Percentiles rank a stretch among this genome's conserved stretches.
phyloP scores from a whole-genome alignment of 2,329 filamentous ascomycete species.

The Corynespora cassiicola region DNA sequence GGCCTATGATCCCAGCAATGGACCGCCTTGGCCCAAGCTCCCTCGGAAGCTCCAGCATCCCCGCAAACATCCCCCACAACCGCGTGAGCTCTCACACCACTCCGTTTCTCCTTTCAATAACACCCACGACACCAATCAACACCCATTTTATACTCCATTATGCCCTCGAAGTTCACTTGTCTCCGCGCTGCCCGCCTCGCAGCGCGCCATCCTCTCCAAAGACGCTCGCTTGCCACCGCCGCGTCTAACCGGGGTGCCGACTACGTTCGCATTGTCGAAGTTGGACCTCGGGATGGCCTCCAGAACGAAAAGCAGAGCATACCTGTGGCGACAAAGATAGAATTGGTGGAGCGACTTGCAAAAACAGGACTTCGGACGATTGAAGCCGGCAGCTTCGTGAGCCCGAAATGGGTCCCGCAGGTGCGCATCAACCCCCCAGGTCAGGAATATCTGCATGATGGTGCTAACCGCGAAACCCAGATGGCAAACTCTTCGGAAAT shows the following conservation, averaged over 20 bases:
- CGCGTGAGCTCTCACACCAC: constrained; percentile 6
- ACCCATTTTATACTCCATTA: constrained; percentile 7
- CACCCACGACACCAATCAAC: neutral
- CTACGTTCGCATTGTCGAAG: constrained; percentile 73
- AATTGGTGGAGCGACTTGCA: constrained; percentile 74
- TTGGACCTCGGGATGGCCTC: constrained; percentile 84
- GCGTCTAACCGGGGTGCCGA: constrained; percentile 41
- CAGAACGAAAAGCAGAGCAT: constrained; percentile 82
- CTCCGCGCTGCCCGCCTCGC: constrained; percentile 43
- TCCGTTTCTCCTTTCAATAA: neutral
- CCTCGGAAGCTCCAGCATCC: constrained; percentile 6
- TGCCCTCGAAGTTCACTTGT: constrained; percentile 38
- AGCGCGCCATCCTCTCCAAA: constrained; percentile 37
- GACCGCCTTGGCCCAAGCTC: constrained; percentile 10
- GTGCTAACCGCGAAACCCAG: constrained; percentile 50
- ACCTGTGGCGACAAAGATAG: constrained; percentile 74
- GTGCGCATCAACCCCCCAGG: constrained; percentile 50
- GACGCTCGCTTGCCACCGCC: constrained; percentile 41
- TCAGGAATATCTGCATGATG: constrained; percentile 72
- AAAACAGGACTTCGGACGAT: constrained; percentile 74
- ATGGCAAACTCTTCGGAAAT: constrained; percentile 83
- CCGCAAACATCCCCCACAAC: constrained; percentile 9
- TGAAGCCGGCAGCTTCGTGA: constrained; percentile 82
- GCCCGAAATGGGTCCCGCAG: constrained; percentile 86
- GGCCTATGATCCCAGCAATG: too few relatives aligned